Evolutionary conservation across 2,329 filamentous ascomycete species (phyloP).

Genomic region (Bipolaris victoriae): DNA sequence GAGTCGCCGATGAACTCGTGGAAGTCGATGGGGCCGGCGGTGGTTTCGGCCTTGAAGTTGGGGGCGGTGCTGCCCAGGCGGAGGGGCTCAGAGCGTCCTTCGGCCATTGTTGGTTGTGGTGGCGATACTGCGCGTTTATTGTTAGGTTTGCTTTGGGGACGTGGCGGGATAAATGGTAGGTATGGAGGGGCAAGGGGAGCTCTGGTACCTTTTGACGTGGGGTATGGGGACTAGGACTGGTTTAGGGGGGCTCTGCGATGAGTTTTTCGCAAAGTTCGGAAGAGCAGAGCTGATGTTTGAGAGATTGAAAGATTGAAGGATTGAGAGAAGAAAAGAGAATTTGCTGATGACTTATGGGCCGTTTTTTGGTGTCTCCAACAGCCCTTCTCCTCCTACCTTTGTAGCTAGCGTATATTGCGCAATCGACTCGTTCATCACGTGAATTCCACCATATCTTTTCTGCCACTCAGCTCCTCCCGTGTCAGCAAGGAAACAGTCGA

Average conservation of each 20-base stretch:
- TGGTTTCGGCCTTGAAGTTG: slow-evolving; percentile 73
- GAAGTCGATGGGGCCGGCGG: slow-evolving; percentile 70
- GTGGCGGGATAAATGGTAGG: slow-evolving; percentile 33
- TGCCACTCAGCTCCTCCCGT: slow-evolving; percentile 27
- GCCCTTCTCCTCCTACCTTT: slow-evolving; percentile 19
- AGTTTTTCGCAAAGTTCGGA: not conserved
- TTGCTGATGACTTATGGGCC: slow-evolving; percentile 19
- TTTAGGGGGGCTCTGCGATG: not conserved
- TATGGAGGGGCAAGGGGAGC: slow-evolving; percentile 5
- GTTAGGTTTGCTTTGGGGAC: slow-evolving; percentile 20
- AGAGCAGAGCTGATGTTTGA: not conserved
- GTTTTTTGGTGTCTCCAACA: slow-evolving; percentile 26
- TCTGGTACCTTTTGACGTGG: slow-evolving; percentile 16
- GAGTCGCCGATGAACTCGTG: slow-evolving; percentile 73
- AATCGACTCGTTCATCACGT: slow-evolving; percentile 36
- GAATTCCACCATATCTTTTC: slow-evolving; percentile 34
- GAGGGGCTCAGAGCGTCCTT: slow-evolving; percentile 53
- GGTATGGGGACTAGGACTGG: not conserved
- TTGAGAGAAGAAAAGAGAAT: not conserved
- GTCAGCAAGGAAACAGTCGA: slow-evolving; percentile 21
- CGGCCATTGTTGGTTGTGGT: slow-evolving; percentile 38
- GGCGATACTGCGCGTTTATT: not conserved
- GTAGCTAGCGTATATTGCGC: slow-evolving; percentile 44
- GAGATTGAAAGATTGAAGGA: not conserved
- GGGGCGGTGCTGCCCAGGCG: slow-evolving; percentile 71